Evolutionary conservation across 352 stramenopile genomes (phyloP).

Genomic region (Phytopythium cucurbitacearum): DNA sequence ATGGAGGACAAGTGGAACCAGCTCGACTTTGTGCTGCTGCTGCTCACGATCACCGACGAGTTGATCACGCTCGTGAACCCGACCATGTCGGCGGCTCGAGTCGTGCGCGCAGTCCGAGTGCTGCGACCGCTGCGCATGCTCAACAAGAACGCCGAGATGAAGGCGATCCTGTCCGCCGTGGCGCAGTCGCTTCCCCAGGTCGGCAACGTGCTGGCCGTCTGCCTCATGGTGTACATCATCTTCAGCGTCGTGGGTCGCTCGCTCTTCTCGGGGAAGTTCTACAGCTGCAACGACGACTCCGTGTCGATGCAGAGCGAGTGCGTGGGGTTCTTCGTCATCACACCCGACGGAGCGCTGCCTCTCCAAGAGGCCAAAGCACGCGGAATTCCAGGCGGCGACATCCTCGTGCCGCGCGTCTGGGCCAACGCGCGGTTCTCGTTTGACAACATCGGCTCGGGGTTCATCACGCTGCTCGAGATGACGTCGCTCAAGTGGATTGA

Average conservation of each 20-base stretch:
- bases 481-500: conserved; percentile 80
- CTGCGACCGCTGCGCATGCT: conserved; percentile 64
- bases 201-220: conserved; percentile 68
- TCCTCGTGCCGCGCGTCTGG: conserved; percentile 64
- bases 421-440: conserved; percentile 73
- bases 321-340: conserved; percentile 49
- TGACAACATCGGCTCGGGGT: conserved; percentile 61
- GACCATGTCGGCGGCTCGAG: conserved; percentile 33
- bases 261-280: conserved; percentile 64
- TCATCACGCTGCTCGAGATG: conserved; percentile 72
- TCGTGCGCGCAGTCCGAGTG: conserved; percentile 69
- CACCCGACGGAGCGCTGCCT: conserved; percentile 39
- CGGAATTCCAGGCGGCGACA: conserved; percentile 24
- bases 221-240: conserved; percentile 74
- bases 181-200: conserved; percentile 64
- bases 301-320: conserved; percentile 36
- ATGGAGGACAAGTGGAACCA: conserved; percentile 80
- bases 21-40: conserved; percentile 56
- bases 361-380: conserved; percentile 44
- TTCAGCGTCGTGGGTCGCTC: conserved; percentile 66
- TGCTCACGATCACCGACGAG: conserved; percentile 53
- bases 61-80: conserved; percentile 40
- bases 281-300: conserved; percentile 52
- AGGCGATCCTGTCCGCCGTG: conserved; percentile 64
- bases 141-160: conserved; percentile 79